Evolutionary conservation across 1,139 yeast species (phyloP), one percentile per base, ranked within the genome.

Genomic region (Yamadazyma trypodendri): DNA sequence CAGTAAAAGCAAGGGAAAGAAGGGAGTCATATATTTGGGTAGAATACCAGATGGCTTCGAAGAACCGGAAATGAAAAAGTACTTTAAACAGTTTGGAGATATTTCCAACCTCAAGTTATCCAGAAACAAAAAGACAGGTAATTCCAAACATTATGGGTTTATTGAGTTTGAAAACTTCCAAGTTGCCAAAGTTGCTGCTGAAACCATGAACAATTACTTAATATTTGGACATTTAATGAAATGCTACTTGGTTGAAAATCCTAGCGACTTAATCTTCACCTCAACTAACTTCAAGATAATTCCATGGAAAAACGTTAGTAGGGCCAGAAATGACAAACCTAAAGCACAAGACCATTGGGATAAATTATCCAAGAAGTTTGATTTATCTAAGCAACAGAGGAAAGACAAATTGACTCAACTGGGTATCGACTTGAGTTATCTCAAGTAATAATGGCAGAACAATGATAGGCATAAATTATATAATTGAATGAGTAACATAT

Each of bases 141-240:
- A 82, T 44, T 83, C 96, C 15, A 90, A 89, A 66, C 97, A 90
- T 63, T 94, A 82, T 61, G 98, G 90, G 10, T 92, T 87, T 60
- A 68, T 92, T 38, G 97, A 49, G 35, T 92, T 92, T 55, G 78
- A 75, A 35, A 74, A 79, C 42, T 58, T 63, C 28, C 86, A 81
- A 35, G 95, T 86, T 42, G 97, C 97, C 36, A 75, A 79, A 49
- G 73, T 89, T 43, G 98, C 96, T 2, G 85, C 85, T 45, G 97
- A 92, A 51, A 81, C 97, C 36, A 92, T 92, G 98, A 83, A 92
- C 65, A 92, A 92, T 63, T 92, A 92, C 56, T 74, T 92, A 48
- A 63, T 92, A 40, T 83, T 86, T 65, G 95, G 95, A 10, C 97
- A 90, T 60, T 77, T 90, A 48, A 56, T 74, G 78, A 58, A 83